Conservation (phyloP, 228 moss, liverwort and hornwort genomes). For the Sphagnum fallax region DNA sequence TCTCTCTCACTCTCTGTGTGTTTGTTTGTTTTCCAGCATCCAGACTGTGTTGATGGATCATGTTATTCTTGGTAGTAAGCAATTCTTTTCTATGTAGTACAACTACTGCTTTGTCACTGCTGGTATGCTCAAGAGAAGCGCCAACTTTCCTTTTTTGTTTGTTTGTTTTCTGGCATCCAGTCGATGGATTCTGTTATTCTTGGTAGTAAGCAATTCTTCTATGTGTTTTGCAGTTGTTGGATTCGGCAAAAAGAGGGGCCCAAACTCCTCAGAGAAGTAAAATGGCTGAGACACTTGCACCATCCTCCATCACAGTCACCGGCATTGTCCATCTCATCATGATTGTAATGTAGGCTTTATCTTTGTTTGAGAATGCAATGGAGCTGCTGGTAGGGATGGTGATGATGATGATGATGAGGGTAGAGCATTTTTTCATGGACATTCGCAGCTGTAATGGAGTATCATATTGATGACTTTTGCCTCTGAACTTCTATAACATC, state of each 20-base stretch:
- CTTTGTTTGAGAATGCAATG: too few species aligned
- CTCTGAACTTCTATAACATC: too few species aligned
- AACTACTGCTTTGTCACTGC: constrained; percentile 46
- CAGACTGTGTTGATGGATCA: too few species aligned
- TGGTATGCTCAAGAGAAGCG: constrained; percentile 7
- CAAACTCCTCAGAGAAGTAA: constrained; percentile 49
- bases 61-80: too few species aligned
- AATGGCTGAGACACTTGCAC: not conserved
- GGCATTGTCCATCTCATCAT: too few species aligned
- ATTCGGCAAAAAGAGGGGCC: constrained; percentile 45
- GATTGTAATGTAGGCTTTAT: too few species aligned
- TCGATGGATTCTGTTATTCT: too few species aligned
- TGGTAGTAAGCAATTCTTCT: constrained; percentile 3
- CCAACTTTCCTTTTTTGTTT: not conserved
- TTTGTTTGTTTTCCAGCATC: not conserved
- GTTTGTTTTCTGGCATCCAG: not conserved
- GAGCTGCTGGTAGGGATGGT: too few species aligned
- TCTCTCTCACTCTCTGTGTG: not conserved
- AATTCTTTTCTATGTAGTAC: constrained; percentile 35
- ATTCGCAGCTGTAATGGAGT: too few species aligned
- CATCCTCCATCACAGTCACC: not conserved
- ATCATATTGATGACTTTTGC: too few species aligned
- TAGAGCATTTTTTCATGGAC: too few species aligned
- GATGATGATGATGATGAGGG: too few species aligned
- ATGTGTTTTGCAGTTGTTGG: constrained; percentile 46